Percentiles rank a stretch among this genome's conserved stretches.
phyloP scores from a whole-genome alignment of 2,329 filamentous ascomycete genomes.

The Xylaria polymorpha region DNA sequence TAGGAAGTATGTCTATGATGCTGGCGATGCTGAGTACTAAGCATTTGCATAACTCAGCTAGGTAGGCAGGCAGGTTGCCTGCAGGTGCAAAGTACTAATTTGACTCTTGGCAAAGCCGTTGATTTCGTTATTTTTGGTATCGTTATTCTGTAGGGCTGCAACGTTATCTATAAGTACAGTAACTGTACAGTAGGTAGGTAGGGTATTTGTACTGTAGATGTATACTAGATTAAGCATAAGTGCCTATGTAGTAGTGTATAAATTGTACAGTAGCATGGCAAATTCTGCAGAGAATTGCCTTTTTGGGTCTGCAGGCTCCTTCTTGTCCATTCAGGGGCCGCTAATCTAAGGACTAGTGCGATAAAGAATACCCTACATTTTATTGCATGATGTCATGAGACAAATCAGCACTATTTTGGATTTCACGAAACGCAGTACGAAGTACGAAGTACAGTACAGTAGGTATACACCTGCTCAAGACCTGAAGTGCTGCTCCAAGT shows the following conservation, averaged over 20 bases:
- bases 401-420: neutral
- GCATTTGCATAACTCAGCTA: neutral
- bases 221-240: too few species aligned
- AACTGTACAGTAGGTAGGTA: too few species aligned
- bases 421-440: neutral
- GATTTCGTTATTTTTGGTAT: slow-evolving; percentile 25
- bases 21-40: neutral
- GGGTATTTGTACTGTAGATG: neutral
- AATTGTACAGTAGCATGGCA: too few species aligned
- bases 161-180: neutral
- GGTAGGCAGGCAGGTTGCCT: too few species aligned
- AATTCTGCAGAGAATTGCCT: neutral
- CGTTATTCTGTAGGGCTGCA: slow-evolving; percentile 9
- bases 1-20: neutral
- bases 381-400: slow-evolving; percentile 38
- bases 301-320: slow-evolving; percentile 2
- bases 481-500: too few species aligned
- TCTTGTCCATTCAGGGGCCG: slow-evolving; percentile 19
- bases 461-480: too few species aligned
- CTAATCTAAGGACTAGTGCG: neutral
- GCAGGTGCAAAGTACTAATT: neutral
- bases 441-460: too few species aligned
- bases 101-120: slow-evolving; percentile 28
- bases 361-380: neutral
- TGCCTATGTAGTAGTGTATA: too few species aligned